Conservation (phyloP, 129 eudicot genomes). For the Lactuca sativa region DNA sequence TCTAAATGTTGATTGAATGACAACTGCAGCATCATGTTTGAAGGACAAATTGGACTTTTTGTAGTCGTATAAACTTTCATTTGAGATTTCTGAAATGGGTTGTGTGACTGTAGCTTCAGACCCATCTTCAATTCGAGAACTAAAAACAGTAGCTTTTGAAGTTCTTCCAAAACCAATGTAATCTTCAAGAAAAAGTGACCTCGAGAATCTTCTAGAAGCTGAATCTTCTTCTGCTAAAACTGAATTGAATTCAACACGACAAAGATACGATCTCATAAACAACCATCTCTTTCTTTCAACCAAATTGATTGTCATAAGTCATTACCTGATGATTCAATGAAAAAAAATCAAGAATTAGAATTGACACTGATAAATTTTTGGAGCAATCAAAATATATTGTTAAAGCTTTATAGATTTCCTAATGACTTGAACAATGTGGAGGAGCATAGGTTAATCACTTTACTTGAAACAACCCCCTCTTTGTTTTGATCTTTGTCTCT, state of each 20-base stretch:
- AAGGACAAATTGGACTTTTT: constrained; percentile 37
- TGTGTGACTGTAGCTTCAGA: constrained; percentile 78
- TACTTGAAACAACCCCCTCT: too few species aligned
- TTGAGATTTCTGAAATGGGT: constrained; percentile 26
- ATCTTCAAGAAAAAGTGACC: constrained; percentile 31
- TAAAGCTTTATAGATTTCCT: too few species aligned
- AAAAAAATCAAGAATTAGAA: too few species aligned
- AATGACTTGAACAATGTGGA: too few species aligned
- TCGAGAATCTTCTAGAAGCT: constrained; percentile 34
- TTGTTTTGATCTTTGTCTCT: too few species aligned
- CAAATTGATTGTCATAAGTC: constrained; percentile 38
- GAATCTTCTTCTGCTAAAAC: constrained; percentile 50
- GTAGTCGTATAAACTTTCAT: constrained; percentile 19
- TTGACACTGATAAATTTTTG: too few species aligned
- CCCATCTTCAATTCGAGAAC: constrained; percentile 45
- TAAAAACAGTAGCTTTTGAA: constrained; percentile 37
- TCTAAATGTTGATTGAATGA: constrained; percentile 81
- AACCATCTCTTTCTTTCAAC: constrained; percentile 60
- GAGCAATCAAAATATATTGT: too few species aligned
- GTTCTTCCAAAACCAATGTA: constrained; percentile 42
- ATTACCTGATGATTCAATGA: constrained; percentile 31
- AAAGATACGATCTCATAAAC: constrained; percentile 69
- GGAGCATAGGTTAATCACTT: too few species aligned
- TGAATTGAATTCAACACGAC: constrained; percentile 74
- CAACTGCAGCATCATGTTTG: constrained; percentile 59